Percentiles rank a stretch among this genome's conserved stretches.
These are phyloP conservation scores for Marasmius sp. DNA, from an alignment of 1,284 basidiomycete genomes.

Conservation along the genomic window DNA sequence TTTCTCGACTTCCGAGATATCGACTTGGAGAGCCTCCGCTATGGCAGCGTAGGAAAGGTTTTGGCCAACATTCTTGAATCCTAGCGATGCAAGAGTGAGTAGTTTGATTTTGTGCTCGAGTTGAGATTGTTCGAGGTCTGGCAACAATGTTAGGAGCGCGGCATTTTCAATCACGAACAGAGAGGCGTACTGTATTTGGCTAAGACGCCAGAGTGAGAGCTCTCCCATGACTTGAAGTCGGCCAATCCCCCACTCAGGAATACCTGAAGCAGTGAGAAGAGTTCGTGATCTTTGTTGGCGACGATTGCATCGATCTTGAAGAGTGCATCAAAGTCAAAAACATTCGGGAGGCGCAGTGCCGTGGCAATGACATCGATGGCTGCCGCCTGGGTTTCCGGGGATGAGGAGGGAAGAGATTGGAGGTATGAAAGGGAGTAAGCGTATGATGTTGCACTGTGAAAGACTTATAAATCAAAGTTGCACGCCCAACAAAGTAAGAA, in stretches of 20 bases:
- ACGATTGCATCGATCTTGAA: slow-evolving; percentile 76
- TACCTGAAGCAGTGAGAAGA: slow-evolving; percentile 70
- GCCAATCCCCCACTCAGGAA: slow-evolving; percentile 69
- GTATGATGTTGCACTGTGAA: slow-evolving; percentile 55
- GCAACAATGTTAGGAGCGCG: not conserved
- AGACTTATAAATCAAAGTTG: not conserved
- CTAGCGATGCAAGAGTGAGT: slow-evolving; percentile 78
- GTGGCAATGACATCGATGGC: slow-evolving; percentile 65
- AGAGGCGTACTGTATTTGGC: slow-evolving; percentile 59
- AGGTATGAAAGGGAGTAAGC: slow-evolving; percentile 64
- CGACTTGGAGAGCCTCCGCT: slow-evolving; percentile 68
- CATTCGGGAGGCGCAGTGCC: slow-evolving; percentile 66
- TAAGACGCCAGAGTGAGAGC: slow-evolving; percentile 49
- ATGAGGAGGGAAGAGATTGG: slow-evolving; percentile 55
- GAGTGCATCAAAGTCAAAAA: slow-evolving; percentile 83
- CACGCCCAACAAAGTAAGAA: not conserved
- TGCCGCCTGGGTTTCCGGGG: slow-evolving; percentile 47
- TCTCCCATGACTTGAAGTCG: slow-evolving; percentile 67
- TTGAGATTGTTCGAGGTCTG: slow-evolving; percentile 53
- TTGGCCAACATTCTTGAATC: slow-evolving; percentile 74
- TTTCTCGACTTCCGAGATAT: slow-evolving; percentile 74
- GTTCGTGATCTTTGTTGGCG: slow-evolving; percentile 64
- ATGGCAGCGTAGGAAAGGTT: slow-evolving; percentile 78
- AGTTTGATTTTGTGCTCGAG: slow-evolving; percentile 84
- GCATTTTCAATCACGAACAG: not conserved